Conservation (phyloP, 768 basidiomycete species). For the Hypsizygus marmoreus region DNA sequence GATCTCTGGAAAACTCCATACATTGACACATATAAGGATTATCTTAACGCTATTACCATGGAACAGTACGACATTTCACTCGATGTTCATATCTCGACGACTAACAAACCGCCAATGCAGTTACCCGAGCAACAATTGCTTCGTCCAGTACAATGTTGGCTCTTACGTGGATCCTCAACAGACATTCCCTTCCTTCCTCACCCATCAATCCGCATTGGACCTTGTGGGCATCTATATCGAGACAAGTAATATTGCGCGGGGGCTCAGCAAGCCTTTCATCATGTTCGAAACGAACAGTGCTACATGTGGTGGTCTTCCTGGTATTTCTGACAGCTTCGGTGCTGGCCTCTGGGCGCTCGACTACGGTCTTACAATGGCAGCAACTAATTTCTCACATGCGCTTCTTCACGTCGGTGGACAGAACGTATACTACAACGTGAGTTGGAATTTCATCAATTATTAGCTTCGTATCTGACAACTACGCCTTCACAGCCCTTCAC, state of each 20-base stretch:
- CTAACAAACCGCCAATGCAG: constrained; percentile 23
- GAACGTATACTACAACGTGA: constrained; percentile 67
- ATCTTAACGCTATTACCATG: constrained; percentile 49
- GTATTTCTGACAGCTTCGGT: constrained; percentile 62
- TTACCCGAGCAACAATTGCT: constrained; percentile 64
- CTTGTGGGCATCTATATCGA: constrained; percentile 56
- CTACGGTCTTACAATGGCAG: constrained; percentile 65
- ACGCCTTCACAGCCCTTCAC: constrained; percentile 55
- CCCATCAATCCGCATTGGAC: constrained; percentile 51
- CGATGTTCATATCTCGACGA: not conserved
- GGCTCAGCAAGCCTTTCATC: constrained; percentile 48
- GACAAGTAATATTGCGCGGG: constrained; percentile 46
- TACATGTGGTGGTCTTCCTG: constrained; percentile 69
- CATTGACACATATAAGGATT: constrained; percentile 40
- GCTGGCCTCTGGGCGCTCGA: constrained; percentile 69
- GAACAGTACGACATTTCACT: constrained; percentile 48
- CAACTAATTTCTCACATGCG: constrained; percentile 54
- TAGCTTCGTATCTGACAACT: constrained; percentile 34
- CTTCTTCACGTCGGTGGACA: constrained; percentile 67
- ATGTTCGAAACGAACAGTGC: constrained; percentile 78
- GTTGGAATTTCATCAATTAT: constrained; percentile 19
- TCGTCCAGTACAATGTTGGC: constrained; percentile 47
- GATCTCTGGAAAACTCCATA: constrained; percentile 54
- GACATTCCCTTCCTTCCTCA: constrained; percentile 56
- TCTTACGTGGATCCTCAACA: constrained; percentile 41